Base-by-base conservation (phyloP, 176 grass and related monocot genomes). In the Avena sativa region DNA sequence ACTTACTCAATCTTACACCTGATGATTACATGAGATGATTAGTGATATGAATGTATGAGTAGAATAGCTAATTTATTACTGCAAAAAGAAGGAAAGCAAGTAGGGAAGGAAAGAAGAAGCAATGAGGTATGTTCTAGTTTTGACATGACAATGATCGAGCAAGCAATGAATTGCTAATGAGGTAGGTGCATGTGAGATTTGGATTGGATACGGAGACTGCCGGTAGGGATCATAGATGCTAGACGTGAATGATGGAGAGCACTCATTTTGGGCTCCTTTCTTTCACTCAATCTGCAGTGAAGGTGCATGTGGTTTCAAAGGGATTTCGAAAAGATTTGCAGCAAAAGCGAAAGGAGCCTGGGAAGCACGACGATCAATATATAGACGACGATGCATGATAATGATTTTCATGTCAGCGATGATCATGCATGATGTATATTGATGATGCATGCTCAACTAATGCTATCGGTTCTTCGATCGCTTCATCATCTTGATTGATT, bases 201-300 rank as follows among this genome's bases (percentile, higher is more conserved):
- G 79, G 59, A 25, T 28, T 28, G 28, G 28, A 28, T 28, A 23
- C 23, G 28, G 28, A 28, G 28, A 28, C 28, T 28, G 28, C 28
- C 28, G 28, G 28, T 28, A 28, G 28, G 28, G 28, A 28, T 28
- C 28, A 28, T 28, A 28, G 28, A 28, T 28, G 2, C 28, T 28
- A 44, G 46, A 74, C 48, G 47, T 25, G 71, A 74, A 50, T 74
- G 71, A 74, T 74, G 64, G 20, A 51, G 65, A 73, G 46, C 82
- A 85, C 82, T 34, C 34, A 58, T 70, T 52, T 84, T 79, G 86
- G 67, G 86, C 63, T 69, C 66, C 86, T 87, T 81, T 87, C 86
- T 62, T 62, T 62, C 59, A 62, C 59, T 62, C 59, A 62, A 62
- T 62, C 70, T n/a, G 36, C 68, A 30, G 30, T 70, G 67, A 38